Percentiles rank a stretch among this genome's conserved stretches.
These are phyloP conservation scores for Aethionema arabicum DNA, from an alignment of 345 rosid genomes.

Conservation along the genomic window DNA sequence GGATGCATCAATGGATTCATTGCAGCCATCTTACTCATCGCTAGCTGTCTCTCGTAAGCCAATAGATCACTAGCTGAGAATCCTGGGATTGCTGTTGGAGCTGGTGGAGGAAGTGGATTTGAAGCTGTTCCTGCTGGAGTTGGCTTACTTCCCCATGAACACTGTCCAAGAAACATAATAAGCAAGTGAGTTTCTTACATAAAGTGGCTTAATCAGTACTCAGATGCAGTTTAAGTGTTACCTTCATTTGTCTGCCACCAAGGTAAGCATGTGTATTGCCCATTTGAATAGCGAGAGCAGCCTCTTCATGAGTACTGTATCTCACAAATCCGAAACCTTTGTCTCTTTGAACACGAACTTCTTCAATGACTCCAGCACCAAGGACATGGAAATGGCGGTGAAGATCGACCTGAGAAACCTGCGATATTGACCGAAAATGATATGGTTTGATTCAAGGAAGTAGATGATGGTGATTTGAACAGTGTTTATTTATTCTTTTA, in stretches of 20 bases:
- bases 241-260: slow-evolving; percentile 50
- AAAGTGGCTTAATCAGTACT: too few species aligned
- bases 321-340: slow-evolving; percentile 61
- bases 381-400: slow-evolving; percentile 54
- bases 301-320: slow-evolving; percentile 50
- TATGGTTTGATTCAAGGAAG: not conserved
- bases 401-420: slow-evolving; percentile 51
- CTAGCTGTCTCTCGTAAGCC: slow-evolving; percentile 53
- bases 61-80: slow-evolving; percentile 47
- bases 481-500: slow-evolving; percentile 8
- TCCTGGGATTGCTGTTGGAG: slow-evolving; percentile 38
- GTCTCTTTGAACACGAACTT: slow-evolving; percentile 53
- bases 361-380: slow-evolving; percentile 52
- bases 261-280: slow-evolving; percentile 44
- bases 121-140: slow-evolving; percentile 59
- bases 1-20: slow-evolving; percentile 72
- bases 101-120: slow-evolving; percentile 39
- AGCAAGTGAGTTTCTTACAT: not conserved
- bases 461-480: not conserved
- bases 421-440: not conserved
- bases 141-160: slow-evolving; percentile 65
- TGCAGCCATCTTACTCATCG: slow-evolving; percentile 59
- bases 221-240: slow-evolving; percentile 5
- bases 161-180: slow-evolving; percentile 23
- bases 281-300: slow-evolving; percentile 49